Evolutionary conservation across 2,329 filamentous ascomycete genomes (phyloP).

Genomic region (Neurospora sp.): DNA sequence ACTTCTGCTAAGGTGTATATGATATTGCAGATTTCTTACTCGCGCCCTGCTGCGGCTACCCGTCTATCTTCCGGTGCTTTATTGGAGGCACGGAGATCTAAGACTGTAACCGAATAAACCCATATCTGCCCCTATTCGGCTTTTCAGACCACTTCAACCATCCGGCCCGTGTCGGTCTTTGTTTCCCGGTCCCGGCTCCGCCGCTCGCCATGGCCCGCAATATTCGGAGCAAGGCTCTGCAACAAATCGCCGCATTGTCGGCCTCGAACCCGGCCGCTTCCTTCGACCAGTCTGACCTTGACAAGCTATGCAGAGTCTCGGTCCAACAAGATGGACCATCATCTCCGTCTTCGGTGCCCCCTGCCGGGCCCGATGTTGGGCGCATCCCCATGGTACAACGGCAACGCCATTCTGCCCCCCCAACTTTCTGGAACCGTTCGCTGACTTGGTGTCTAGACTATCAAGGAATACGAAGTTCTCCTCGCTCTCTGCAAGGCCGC

Average conservation of each 20-base stretch:
- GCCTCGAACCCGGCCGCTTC: constrained; percentile 41
- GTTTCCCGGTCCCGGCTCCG: background rate
- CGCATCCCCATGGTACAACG: constrained; percentile 49
- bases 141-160: background rate
- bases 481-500: constrained; percentile 87
- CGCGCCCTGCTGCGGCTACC: background rate
- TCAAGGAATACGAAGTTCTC: constrained; percentile 85
- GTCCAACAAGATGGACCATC: constrained; percentile 29
- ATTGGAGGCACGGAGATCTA: background rate
- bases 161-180: background rate
- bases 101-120: background rate
- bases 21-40: background rate
- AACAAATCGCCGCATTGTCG: constrained; percentile 56
- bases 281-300: constrained; percentile 53
- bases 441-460: constrained; percentile 43
- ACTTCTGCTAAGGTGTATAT: background rate
- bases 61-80: background rate
- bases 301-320: constrained; percentile 49
- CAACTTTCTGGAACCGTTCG: background rate
- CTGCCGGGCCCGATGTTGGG: constrained; percentile 30
- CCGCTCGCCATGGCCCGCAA: constrained; percentile 36
- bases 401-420: background rate
- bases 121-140: background rate
- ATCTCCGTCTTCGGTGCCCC: background rate
- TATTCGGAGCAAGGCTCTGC: constrained; percentile 51